Evolutionary conservation across 2,329 filamentous ascomycete species (phyloP), one percentile per base, ranked within the genome.

Genomic region (Penicillium sp.): DNA sequence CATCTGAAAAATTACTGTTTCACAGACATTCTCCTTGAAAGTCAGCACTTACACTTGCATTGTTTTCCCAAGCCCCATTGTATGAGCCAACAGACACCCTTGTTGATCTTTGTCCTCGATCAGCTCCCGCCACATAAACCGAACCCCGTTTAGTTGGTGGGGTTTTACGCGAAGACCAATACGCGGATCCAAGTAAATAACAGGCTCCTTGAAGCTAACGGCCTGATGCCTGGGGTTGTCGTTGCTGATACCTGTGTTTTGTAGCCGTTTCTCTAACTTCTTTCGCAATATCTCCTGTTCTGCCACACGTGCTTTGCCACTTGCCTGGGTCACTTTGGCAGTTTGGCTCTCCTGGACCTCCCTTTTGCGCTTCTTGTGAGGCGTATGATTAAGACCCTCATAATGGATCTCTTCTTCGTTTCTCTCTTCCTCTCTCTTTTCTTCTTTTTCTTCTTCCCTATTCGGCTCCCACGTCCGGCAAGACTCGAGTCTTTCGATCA

Each of bases 51-150:
- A 84, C 80, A 92, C 86, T 78, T 97, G 93, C 89, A 96, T 92
- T 0, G 93, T 96, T 79, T 97, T 97, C 17, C 93, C 93, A 2
- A 97, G 79, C 1, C 93, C 93, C 93, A 97, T 97, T 0, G 91
- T 92, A 74, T 97, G 93, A 6, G 93, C 91, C 21, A 97, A 82
- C 13, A 96, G 83, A 71, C 91, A 96, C 2, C 93, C 93, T 75
- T 93, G 88, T 19, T 84, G 83, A 5, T 81, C 79, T 4, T 83
- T 79, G 59, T 88, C 84, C 35, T 84, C 83, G 6, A 94, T 86
- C 49, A 97, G 81, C 66, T 94, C 90, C 67, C 92, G 88, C 92
- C 93, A 97, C 82, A 97, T 86, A 76, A 97, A 97, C 11, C 89
- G 88, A 21, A 97, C 87, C 1, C 93, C 93, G 1, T 87, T 83